Evolutionary conservation across 2,329 filamentous ascomycete species (phyloP), one percentile per base, ranked within the genome.

Genomic region (Aquanectria penicillioides): DNA sequence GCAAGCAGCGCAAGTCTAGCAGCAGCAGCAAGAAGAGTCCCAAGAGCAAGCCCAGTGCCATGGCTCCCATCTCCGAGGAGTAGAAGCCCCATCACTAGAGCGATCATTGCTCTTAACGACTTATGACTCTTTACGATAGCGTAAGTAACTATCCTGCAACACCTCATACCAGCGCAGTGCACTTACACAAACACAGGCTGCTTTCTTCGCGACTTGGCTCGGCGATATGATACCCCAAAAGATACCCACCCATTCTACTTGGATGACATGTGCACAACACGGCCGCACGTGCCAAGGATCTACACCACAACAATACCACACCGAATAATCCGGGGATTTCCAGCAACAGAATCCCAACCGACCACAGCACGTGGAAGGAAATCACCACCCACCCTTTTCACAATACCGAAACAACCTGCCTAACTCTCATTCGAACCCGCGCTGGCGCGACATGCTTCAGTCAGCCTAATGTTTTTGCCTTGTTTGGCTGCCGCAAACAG

Each of bases 61-160:
- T 88, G 63, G 78, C 83, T 48, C 80, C 84, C 59, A 87, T 87
- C 70, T 70, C 78, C 66, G 86, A 88, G 75, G 75, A 54, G 44
- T 58, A 54, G 63, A 71, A 55, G 3, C n/a, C n/a, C n/a, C n/a
- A n/a, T n/a, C n/a, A n/a, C n/a, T 46, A 46, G 41, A 26, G 15
- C 15, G 8, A 31, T 28, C 26, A 46, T 46, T 59, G 49, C 61
- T 70, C 58, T 70, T 68, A 40, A 70, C 47, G 68, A 70, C 63
- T 69, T 63, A 67, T 61, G 70, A 62, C 67, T 69, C 57, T 62
- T 69, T 33, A 70, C 31, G 68, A 67, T 56, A 70, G 68, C 68
- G 66, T 70, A 58, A 55, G 66, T 66, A 10, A 57, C 23, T 28
- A 22, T 40, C 20, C n/a, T 12, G 12, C 18, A 10, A 13, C 20